Evolutionary conservation across 2,329 filamentous ascomycete genomes (phyloP), one percentile per base, ranked within the genome.

Genomic region (Pyricularia grisea): DNA sequence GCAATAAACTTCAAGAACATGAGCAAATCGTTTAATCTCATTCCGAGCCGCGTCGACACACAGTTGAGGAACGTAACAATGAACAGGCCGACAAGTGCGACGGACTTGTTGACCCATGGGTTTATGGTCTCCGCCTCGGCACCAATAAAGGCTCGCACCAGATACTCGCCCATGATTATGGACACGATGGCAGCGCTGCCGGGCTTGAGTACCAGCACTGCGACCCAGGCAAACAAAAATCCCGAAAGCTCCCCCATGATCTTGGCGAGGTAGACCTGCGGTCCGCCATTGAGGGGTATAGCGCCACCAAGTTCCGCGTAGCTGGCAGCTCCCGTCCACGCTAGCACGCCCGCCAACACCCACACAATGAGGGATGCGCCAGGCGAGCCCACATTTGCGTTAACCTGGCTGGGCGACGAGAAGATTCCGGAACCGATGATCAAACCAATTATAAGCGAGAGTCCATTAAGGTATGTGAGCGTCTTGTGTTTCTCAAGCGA

Each of bases 351-450:
- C 2, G 94, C 94, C 61, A 98, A 88, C 1, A 88, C 84, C 94
- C 94, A 99, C 4, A 97, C 89, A n/a, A 97, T 85, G 67, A 99
- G 81, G 1, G 94, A 90, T 20, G 94, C 94, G 67, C 94, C 95
- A 0, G 94, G 92, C 31, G 94, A 97, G 11, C 94, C 95, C 50
- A 92, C 93, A 77, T 96, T 96, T 69, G 87, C 87, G 79, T 95
- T 97, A 74, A 99, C 94, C 77, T 97, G 92, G 69, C 92, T 93
- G 0, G 94, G 94, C 27, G 93, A 96, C 3, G 93, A 96, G 80
- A 98, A 99, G 75, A 99, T 97, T 17, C 94, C 95, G 28, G 92
- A 96, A 3, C 95, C 95, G 76, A 99, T 98, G 73, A 98, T 96
- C 72, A 99, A 81, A 1, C 95, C 94, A 66, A 98, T 87, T 67